Base-by-base conservation (phyloP, 225 moss, liverwort and hornwort genomes). In the Physcomitrium patens region DNA sequence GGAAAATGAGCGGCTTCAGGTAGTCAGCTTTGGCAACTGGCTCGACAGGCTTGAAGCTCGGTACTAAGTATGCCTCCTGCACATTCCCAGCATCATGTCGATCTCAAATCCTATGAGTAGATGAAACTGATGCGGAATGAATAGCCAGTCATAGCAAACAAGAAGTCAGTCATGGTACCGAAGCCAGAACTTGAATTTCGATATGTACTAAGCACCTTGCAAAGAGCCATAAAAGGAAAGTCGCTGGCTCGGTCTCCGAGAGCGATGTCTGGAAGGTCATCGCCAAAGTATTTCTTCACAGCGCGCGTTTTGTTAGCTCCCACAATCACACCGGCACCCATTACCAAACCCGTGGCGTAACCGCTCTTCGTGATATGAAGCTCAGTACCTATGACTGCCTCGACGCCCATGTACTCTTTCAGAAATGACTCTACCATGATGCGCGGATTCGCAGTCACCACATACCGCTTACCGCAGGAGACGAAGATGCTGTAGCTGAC, bases 401-500 rank as follows among this genome's bases (percentile, higher is more conserved):
- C 91, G 7, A 86, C 88, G 0, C 23, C 86, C 9, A 91, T 56
- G 41, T 84, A 86, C n/a, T 88, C 88, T 16, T 78, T 80, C 28
- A 88, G 61, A 20, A 91, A 91, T 0, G 86, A 84, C 73, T 91
- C 91, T 18, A 84, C 86, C 84, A 91, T 84, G 5, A 88, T 62
- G 18, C 88, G 72, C 10, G 91, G 88, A 23, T 84, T 91, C 8
- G 91, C 88, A 12, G 91, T 91, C 10, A 91, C 86, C 37, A 88
- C 84, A 23, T 80, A 84, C 23, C 91, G 84, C 60, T 71, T 84
- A 58, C 74, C 70, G 31, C 86, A 86, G 0, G 88, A 63, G 0
- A 80, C 74, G 62, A 91, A 88, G 0, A 91, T 81, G 37, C 72
- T 80, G 69, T 81, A 88, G 12, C 82, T 80, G 3, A 49, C 69